Percentiles rank a stretch among this genome's conserved stretches.
These are phyloP conservation scores for Fusarium cicatricum DNA, from an alignment of 2,329 filamentous ascomycete species.

Conservation along the genomic window DNA sequence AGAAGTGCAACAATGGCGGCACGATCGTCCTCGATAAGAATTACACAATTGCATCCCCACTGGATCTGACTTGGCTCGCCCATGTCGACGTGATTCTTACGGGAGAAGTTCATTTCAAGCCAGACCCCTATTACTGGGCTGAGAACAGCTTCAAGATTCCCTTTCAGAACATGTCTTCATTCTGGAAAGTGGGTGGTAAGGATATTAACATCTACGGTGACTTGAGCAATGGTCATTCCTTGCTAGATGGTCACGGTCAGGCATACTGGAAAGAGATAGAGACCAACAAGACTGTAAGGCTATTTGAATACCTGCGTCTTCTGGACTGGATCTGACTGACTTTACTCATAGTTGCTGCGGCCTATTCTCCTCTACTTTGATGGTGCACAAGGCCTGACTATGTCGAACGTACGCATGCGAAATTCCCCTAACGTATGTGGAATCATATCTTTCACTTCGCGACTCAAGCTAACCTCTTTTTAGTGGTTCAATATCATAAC, in stretches of 20 bases:
- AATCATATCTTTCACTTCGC: rapidly evolving
- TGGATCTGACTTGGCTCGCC: conserved; percentile 71
- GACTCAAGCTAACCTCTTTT: neutral
- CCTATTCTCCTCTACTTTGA: conserved; percentile 38
- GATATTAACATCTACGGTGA: conserved; percentile 72
- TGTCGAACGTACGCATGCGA: conserved; percentile 67
- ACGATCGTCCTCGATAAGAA: conserved; percentile 66
- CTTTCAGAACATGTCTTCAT: conserved; percentile 69
- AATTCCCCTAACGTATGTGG: conserved; percentile 56
- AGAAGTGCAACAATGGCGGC: conserved; percentile 67
- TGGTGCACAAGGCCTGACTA: conserved; percentile 57
- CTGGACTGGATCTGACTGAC: conserved; percentile 39
- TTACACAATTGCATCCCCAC: conserved; percentile 69
- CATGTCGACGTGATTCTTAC: conserved; percentile 67
- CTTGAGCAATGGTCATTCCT: conserved; percentile 68
- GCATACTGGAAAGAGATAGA: conserved; percentile 35
- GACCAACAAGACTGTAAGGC: conserved; percentile 45
- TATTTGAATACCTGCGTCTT: conserved; percentile 63
- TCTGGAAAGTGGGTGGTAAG: conserved; percentile 46
- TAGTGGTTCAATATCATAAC: conserved; percentile 65
- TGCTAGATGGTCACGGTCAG: conserved; percentile 61
- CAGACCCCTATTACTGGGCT: conserved; percentile 75
- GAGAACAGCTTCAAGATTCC: conserved; percentile 68
- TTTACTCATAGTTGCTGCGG: conserved; percentile 21
- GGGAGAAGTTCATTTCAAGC: conserved; percentile 68